phyloP scores from a whole-genome alignment of 2,329 filamentous ascomycete species.

The Berkeleyomyces rouxiae region DNA sequence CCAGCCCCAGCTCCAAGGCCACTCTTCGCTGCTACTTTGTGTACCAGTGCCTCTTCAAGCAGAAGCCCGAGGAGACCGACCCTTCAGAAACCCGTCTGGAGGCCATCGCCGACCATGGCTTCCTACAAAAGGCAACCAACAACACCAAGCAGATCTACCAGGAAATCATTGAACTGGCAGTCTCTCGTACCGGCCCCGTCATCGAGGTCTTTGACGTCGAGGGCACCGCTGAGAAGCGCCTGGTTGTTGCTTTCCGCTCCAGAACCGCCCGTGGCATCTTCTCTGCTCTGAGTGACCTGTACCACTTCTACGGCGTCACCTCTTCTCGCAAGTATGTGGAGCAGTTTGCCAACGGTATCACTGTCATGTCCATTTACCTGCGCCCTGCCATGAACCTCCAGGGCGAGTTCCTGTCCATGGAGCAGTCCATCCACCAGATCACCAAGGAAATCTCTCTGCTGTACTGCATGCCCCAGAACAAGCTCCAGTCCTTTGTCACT shows the following conservation, averaged over 20 bases:
- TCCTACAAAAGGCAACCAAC: constrained; percentile 84
- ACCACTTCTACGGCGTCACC: constrained; percentile 96
- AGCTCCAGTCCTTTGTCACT: constrained; percentile 80
- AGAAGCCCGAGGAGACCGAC: constrained; percentile 50
- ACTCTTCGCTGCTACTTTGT: constrained; percentile 96
- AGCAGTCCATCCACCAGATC: constrained; percentile 94
- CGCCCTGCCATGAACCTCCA: constrained; percentile 48
- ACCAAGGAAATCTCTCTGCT: constrained; percentile 95
- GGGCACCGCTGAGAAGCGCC: constrained; percentile 73
- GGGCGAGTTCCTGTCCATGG: constrained; percentile 56
- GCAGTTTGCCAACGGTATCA: constrained; percentile 97
- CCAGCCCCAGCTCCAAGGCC: constrained; percentile 49
- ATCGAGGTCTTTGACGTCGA: constrained; percentile 98
- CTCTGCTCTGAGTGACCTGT: constrained; percentile 85
- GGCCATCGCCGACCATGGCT: constrained; percentile 80
- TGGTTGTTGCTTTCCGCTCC: constrained; percentile 88
- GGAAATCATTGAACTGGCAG: constrained; percentile 75
- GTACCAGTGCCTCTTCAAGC: constrained; percentile 86
- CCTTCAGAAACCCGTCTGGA: constrained; percentile 77
- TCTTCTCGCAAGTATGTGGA: constrained; percentile 95
- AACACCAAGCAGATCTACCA: constrained; percentile 96
- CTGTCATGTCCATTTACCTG: constrained; percentile 90
- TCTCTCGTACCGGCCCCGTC: constrained; percentile 74
- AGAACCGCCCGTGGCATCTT: constrained; percentile 86
- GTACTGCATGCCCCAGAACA: constrained; percentile 96